Conservation (phyloP, 108 stramenopile species). For the Seminavis robusta region DNA sequence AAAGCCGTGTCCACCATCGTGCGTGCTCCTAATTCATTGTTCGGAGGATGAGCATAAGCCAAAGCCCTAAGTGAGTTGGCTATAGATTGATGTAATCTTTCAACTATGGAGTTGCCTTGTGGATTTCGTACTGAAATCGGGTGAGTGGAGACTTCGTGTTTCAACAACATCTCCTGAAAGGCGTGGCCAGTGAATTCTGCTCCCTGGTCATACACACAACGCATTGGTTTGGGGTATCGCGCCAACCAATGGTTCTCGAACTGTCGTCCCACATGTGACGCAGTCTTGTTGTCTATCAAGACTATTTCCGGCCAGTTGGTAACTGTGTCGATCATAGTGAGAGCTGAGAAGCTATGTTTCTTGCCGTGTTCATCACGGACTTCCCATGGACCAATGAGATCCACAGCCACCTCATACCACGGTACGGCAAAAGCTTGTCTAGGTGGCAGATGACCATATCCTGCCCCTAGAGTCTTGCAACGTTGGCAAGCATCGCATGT, state of each 20-base stretch:
- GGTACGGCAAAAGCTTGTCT: slow-evolving; percentile 1
- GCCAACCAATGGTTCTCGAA: slow-evolving; percentile 19
- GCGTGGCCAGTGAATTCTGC: slow-evolving; percentile 22
- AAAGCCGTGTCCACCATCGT: slow-evolving; percentile 13
- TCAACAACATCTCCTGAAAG: slow-evolving; percentile 15
- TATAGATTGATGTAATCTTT: slow-evolving; percentile 28
- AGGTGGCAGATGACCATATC: background rate
- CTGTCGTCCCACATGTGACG: slow-evolving; percentile 11
- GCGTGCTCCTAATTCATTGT: slow-evolving; percentile 8
- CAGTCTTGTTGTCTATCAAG: slow-evolving; percentile 13
- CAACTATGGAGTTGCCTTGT: slow-evolving; percentile 28
- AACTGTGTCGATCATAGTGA: slow-evolving; percentile 26
- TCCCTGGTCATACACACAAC: slow-evolving; percentile 23
- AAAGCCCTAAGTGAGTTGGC: slow-evolving; percentile 25
- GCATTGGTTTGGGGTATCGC: slow-evolving; percentile 19
- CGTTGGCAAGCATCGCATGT: slow-evolving; percentile 8
- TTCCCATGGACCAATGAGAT: slow-evolving; percentile 5
- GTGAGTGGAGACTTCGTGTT: slow-evolving; percentile 15
- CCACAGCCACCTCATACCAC: background rate
- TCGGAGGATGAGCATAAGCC: slow-evolving; percentile 1
- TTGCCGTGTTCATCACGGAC: slow-evolving; percentile 2
- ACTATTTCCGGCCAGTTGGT: slow-evolving; percentile 32
- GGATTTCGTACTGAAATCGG: slow-evolving; percentile 30
- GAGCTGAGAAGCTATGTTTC: slow-evolving; percentile 5
- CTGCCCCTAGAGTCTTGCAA: slow-evolving; percentile 1